Percentiles rank a stretch among this genome's conserved stretches.
phyloP scores from a whole-genome alignment of 257 asterid genomes.

The Solanum ahanhuiri region DNA sequence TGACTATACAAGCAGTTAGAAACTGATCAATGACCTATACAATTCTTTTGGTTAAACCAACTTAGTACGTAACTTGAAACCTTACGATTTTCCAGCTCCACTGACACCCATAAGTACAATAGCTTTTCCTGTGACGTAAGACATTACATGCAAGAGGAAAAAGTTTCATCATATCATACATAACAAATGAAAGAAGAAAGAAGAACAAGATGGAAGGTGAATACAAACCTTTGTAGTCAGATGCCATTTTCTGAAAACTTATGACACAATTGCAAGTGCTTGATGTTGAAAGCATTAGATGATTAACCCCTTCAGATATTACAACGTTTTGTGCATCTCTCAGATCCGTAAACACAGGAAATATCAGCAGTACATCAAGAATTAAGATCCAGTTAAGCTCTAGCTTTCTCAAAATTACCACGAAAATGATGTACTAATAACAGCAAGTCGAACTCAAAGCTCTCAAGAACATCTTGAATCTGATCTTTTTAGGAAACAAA shows the following conservation, averaged over 20 bases:
- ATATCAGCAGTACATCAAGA: background rate
- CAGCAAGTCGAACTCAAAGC: background rate
- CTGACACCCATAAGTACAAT: slow-evolving; percentile 82
- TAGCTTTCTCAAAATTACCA: background rate
- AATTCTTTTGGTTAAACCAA: background rate
- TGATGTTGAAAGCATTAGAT: background rate
- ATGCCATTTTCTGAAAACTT: background rate
- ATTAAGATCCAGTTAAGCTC: background rate
- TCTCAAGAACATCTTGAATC: background rate
- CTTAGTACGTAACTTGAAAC: background rate
- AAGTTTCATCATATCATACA: background rate
- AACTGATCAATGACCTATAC: background rate
- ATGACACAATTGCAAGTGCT: background rate
- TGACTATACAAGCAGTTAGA: background rate
- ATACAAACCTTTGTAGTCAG: slow-evolving; percentile 2
- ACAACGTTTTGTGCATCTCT: background rate
- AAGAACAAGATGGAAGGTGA: background rate
- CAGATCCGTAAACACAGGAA: background rate
- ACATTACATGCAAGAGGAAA: background rate
- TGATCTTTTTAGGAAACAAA: background rate
- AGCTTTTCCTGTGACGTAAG: slow-evolving; percentile 38
- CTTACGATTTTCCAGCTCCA: slow-evolving; percentile 90
- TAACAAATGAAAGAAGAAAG: background rate
- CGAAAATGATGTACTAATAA: background rate
- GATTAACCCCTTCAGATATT: background rate